These are phyloP conservation scores for Xylaria sp. DNA, from an alignment of 2,329 filamentous ascomycete species.

Conservation along the genomic window DNA sequence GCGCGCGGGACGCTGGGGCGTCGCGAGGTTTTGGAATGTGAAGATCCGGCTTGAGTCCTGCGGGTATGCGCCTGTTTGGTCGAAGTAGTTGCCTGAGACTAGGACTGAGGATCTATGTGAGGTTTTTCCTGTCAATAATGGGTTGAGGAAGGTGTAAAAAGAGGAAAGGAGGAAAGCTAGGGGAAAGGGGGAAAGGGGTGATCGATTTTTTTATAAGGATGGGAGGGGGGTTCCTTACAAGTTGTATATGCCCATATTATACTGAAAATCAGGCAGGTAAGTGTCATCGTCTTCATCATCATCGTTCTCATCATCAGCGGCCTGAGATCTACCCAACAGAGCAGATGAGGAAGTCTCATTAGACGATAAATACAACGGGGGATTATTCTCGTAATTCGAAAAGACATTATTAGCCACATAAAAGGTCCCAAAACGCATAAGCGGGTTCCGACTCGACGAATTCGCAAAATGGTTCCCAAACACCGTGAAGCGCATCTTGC, in stretches of 20 bases:
- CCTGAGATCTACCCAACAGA: neutral
- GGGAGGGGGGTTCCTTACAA: slow-evolving; percentile 17
- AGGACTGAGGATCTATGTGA: slow-evolving; percentile 28
- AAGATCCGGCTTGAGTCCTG: slow-evolving; percentile 28
- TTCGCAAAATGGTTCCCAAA: slow-evolving; percentile 31
- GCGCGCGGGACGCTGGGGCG: slow-evolving; percentile 17
- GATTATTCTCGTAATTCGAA: slow-evolving; percentile 23
- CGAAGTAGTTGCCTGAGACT: slow-evolving; percentile 31
- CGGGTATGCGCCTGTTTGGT: slow-evolving; percentile 23
- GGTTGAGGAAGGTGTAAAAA: too few relatives aligned
- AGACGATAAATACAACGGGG: slow-evolving; percentile 11
- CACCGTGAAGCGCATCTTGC: slow-evolving; percentile 32
- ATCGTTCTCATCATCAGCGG: neutral
- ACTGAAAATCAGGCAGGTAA: slow-evolving; percentile 30
- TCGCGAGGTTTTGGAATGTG: slow-evolving; percentile 30
- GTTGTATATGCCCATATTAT: slow-evolving; percentile 33
- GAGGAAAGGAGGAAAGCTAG: too few relatives aligned
- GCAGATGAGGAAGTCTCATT: neutral
- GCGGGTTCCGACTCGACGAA: slow-evolving; percentile 29
- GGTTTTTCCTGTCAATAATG: too few relatives aligned
- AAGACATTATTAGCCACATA: slow-evolving; percentile 32
- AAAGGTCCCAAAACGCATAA: slow-evolving; percentile 34
- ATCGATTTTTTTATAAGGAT: too few relatives aligned
- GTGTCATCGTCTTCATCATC: neutral
- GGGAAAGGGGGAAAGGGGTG: too few relatives aligned